Conservation (phyloP, 805 yeast species). For the Tetrapisispora iriomotensis region DNA sequence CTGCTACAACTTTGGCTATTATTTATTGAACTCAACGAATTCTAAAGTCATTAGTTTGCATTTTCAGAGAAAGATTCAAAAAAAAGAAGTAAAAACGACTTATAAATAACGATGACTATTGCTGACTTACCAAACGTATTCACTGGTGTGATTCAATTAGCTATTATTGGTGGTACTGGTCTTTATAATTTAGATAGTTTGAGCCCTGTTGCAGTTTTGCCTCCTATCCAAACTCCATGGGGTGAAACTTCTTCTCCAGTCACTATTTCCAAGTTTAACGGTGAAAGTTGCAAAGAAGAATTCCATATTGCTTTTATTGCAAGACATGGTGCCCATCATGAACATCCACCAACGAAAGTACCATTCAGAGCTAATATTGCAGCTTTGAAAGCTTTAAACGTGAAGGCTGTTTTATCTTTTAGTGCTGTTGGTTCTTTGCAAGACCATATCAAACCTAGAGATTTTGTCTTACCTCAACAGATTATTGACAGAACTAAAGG, state of each 20-base stretch:
- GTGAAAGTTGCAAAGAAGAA: conserved; percentile 32
- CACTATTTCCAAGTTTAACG: conserved; percentile 66
- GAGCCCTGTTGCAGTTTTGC: conserved; percentile 72
- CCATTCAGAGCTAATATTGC: conserved; percentile 94
- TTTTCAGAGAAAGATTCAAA: background rate
- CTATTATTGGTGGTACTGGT: conserved; percentile 98
- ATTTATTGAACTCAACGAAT: background rate
- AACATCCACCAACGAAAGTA: conserved; percentile 81
- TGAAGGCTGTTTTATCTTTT: conserved; percentile 80
- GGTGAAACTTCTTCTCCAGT: conserved; percentile 92
- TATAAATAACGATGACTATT: conserved; percentile 15
- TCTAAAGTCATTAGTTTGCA: background rate
- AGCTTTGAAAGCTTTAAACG: conserved; percentile 82
- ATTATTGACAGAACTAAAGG: conserved; percentile 96
- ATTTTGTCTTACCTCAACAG: conserved; percentile 94
- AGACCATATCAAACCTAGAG: conserved; percentile 83
- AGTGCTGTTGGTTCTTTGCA: conserved; percentile 94
- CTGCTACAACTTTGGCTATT: too few species aligned
- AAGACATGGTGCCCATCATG: conserved; percentile 89
- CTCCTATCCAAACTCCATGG: conserved; percentile 86
- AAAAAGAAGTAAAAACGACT: too few species aligned
- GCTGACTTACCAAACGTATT: conserved; percentile 19
- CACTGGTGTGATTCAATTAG: conserved; percentile 47
- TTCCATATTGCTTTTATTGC: conserved; percentile 87
- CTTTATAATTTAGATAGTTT: conserved; percentile 75